phyloP scores from a whole-genome alignment of 768 basidiomycete species.

The Phylloporus arenicola region DNA sequence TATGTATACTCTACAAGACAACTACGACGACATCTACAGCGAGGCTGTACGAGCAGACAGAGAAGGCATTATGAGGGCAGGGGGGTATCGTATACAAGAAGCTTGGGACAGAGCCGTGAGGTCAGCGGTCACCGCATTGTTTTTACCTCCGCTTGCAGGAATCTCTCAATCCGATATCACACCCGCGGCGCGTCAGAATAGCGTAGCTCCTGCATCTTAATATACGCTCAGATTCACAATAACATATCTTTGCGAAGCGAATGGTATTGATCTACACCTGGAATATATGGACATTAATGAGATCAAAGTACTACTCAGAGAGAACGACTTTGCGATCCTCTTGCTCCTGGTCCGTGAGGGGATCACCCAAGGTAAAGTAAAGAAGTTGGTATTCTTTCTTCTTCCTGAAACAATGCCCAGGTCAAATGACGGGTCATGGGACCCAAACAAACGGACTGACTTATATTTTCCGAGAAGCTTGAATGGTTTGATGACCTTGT shows the following conservation, averaged over 20 bases:
- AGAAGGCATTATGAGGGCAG: constrained; percentile 76
- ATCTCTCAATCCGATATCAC: constrained; percentile 3
- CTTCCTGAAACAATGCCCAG: constrained; percentile 11
- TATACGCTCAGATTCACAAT: constrained; percentile 2
- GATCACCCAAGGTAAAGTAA: constrained; percentile 67
- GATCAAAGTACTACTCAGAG: constrained; percentile 22
- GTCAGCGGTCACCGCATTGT: constrained; percentile 67
- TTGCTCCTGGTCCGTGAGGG: constrained; percentile 53
- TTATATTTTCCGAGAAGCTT: constrained; percentile 39
- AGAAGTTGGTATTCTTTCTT: constrained; percentile 73
- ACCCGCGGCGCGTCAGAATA: constrained; percentile 32
- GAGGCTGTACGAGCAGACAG: constrained; percentile 71
- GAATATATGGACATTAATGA: constrained; percentile 1
- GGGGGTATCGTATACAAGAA: constrained; percentile 77
- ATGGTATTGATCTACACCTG: not conserved
- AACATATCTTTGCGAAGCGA: not conserved
- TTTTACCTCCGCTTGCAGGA: constrained; percentile 48
- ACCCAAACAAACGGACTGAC: constrained; percentile 31
- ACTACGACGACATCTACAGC: constrained; percentile 69
- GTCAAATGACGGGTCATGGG: not conserved
- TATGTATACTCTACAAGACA: constrained; percentile 48
- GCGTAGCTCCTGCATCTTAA: constrained; percentile 39
- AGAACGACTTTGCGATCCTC: constrained; percentile 45
- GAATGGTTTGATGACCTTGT: constrained; percentile 42
- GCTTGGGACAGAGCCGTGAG: constrained; percentile 82